Base-by-base conservation (phyloP, 2,329 filamentous ascomycete genomes). In the Ceratocystis lukuohia region DNA sequence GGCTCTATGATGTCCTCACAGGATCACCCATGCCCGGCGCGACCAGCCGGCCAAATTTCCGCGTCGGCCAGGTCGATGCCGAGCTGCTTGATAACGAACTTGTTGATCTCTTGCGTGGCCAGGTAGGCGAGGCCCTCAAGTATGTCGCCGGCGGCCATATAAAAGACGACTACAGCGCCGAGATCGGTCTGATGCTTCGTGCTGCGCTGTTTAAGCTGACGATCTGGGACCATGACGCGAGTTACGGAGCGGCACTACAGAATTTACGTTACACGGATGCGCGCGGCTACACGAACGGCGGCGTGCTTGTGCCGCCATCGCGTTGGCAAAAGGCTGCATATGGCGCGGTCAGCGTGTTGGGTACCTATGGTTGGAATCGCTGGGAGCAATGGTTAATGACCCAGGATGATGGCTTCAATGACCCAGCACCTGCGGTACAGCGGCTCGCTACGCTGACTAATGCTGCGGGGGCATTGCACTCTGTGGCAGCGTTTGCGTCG, bases 191-290 rank as follows among this genome's bases (percentile, higher is more conserved):
- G 33, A 82, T 80, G 0, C 80, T 99, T 66, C 82, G 93, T 61
- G 84, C 88, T 1, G 79, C 91, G 2, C 79, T 99, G 6, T 99
- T 96, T 80, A 99, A 99, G 76, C 82, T 99, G 69, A 91, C 89
- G 17, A 87, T 99, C 67, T 99, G 94, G 94, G 92, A 97, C 75
- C 90, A 96, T 75, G 87, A 96, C 74, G 90, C 94, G 48, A 95
- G 89, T 4, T 97, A 99, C 75, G 94, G 94, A 68, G 94, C 94
- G 10, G 87, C 90, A 45, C 79, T 99, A 62, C 94, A 99, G 75
- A 96, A 96, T 69, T 81, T 99, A 33, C 87, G 87, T 73, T 97
- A 93, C 73, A 88, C 89, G 10, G 93, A 97, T 74, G 92, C 91
- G 62, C 83, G 93, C 69, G 33, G 59, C 46, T 65, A 68, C 33